These are phyloP conservation scores for Cladosporium halotolerans DNA, from an alignment of 2,329 filamentous ascomycete species.

Conservation along the genomic window DNA sequence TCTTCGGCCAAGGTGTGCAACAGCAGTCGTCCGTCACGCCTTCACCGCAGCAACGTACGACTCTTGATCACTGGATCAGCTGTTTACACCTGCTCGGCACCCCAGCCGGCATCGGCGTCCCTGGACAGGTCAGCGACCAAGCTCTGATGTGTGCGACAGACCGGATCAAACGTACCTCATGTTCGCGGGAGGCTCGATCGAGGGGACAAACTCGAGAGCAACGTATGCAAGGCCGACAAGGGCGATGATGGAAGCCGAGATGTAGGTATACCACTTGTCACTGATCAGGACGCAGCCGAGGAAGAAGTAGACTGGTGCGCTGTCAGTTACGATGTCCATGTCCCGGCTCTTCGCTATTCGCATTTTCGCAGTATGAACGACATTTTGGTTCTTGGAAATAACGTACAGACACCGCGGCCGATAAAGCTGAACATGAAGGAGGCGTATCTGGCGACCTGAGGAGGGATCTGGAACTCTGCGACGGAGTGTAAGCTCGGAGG, in stretches of 20 bases:
- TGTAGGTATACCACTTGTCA: slow-evolving; percentile 57
- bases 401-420: slow-evolving; percentile 85
- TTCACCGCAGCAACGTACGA: slow-evolving; percentile 6
- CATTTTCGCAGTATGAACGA: neutral
- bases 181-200: slow-evolving; percentile 48
- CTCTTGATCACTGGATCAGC: neutral
- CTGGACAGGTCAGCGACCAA: slow-evolving; percentile 22
- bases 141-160: too few species aligned
- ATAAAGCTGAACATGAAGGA: slow-evolving; percentile 98
- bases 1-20: neutral
- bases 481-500: neutral
- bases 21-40: neutral
- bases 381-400: neutral
- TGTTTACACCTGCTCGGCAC: slow-evolving; percentile 46
- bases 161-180: slow-evolving; percentile 36
- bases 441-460: slow-evolving; percentile 85
- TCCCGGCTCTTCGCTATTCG: neutral
- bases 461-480: slow-evolving; percentile 85
- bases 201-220: slow-evolving; percentile 45
- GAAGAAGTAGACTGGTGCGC: slow-evolving; percentile 83
- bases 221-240: slow-evolving; percentile 71
- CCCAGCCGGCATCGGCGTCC: slow-evolving; percentile 49
- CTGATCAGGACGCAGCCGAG: slow-evolving; percentile 80
- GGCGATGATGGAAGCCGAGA: slow-evolving; percentile 72
- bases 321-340: slow-evolving; percentile 13